Conservation (phyloP, 805 yeast species). For the Candida sakaeoensis region DNA sequence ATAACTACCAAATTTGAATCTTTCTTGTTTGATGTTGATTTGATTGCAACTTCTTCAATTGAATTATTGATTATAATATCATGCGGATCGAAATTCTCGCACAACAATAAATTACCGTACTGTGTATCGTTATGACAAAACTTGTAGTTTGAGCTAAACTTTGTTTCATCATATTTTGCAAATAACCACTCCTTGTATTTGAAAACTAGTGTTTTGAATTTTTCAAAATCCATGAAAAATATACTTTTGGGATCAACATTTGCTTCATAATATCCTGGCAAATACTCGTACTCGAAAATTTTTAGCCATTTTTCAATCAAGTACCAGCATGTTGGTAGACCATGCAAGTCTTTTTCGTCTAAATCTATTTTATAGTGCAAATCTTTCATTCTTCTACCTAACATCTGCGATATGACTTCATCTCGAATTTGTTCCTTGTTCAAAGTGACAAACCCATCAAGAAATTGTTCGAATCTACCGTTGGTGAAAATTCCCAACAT, state of each 20-base stretch:
- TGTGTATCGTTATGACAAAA: constrained; percentile 97
- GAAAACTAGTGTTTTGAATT: constrained; percentile 46
- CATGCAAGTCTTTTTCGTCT: constrained; percentile 45
- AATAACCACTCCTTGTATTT: constrained; percentile 64
- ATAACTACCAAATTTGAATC: constrained; percentile 75
- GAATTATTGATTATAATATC: constrained; percentile 24
- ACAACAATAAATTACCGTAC: constrained; percentile 83
- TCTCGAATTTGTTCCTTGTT: constrained; percentile 70
- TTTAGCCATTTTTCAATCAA: constrained; percentile 69
- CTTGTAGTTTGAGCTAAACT: constrained; percentile 49
- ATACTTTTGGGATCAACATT: constrained; percentile 30
- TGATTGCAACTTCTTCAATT: constrained; percentile 11
- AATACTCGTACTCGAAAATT: constrained; percentile 41
- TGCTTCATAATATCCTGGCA: constrained; percentile 32
- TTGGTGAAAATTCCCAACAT: constrained; percentile 85
- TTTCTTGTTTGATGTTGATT: constrained; percentile 27
- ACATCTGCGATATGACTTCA: constrained; percentile 71
- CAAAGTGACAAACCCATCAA: constrained; percentile 78
- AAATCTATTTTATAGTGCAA: constrained; percentile 77
- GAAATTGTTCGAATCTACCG: constrained; percentile 91
- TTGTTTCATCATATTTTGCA: constrained; percentile 41
- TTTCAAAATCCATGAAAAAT: constrained; percentile 44
- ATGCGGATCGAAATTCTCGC: constrained; percentile 50
- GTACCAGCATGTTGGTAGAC: constrained; percentile 68
- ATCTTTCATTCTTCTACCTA: constrained; percentile 96